Percentiles rank a stretch among this genome's conserved stretches.
Conservation (phyloP, 129 eudicot species). For the Centaurea solstitialis region DNA sequence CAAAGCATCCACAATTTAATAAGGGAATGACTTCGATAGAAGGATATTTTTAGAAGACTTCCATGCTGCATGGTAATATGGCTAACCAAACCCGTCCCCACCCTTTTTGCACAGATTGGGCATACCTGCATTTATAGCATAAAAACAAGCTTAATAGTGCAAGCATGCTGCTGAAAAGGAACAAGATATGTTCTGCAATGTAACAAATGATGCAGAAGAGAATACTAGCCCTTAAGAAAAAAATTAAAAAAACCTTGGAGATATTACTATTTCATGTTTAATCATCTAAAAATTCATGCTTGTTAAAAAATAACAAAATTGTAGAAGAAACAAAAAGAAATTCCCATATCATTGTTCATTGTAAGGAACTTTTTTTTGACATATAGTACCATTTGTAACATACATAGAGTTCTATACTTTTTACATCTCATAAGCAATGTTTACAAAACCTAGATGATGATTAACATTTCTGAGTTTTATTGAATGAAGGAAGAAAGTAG, state of each 20-base stretch:
- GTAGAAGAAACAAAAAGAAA: neutral
- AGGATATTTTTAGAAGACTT: slow-evolving; percentile 87
- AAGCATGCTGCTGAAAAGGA: neutral
- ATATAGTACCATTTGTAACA: neutral
- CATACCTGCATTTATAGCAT: slow-evolving; percentile 55
- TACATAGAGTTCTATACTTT: neutral
- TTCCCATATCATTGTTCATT: neutral
- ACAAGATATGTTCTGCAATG: neutral
- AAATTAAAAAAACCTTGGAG: neutral
- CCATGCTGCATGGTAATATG: slow-evolving; percentile 86
- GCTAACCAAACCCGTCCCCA: slow-evolving; percentile 70
- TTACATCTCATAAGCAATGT: neutral
- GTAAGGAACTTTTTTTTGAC: neutral
- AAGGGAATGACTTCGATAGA: slow-evolving; percentile 8
- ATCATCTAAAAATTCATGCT: neutral
- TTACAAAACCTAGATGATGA: neutral
- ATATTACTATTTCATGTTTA: neutral
- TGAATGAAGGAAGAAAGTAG: neutral
- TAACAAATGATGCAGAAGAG: neutral
- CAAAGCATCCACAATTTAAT: neutral
- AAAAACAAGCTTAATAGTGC: neutral
- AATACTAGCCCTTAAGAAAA: neutral
- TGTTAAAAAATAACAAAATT: neutral
- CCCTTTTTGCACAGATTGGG: slow-evolving; percentile 73
- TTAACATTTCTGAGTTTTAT: neutral